Percentiles rank a stretch among this genome's conserved stretches.
Evolutionary conservation across 2,329 filamentous ascomycete genomes (phyloP).

Genomic region (Penicillium psychrosexuale): DNA sequence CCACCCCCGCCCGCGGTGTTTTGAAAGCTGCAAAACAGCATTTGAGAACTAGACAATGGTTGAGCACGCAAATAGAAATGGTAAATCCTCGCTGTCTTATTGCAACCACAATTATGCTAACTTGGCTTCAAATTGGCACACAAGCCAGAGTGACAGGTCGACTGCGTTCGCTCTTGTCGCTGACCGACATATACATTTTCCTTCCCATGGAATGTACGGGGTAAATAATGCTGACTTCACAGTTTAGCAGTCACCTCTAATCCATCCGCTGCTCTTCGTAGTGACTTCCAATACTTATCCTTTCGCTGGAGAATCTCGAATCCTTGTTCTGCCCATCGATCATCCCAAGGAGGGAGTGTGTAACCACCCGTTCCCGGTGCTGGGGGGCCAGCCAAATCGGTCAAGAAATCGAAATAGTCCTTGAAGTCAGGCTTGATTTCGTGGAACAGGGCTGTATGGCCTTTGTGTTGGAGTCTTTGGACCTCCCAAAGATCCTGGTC

Average conservation of each 20-base stretch:
- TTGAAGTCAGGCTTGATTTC: constrained; percentile 36
- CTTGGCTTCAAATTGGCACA: no score
- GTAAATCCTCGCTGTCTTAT: no score
- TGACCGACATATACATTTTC: background rate
- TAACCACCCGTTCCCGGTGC: constrained; percentile 36
- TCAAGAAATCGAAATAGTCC: constrained; percentile 41
- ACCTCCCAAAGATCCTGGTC: constrained; percentile 30
- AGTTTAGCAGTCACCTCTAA: background rate
- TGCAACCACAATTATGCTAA: no score
- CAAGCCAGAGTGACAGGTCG: no score
- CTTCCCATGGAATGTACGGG: no score
- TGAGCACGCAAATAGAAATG: no score
- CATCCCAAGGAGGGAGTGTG: constrained; percentile 38
- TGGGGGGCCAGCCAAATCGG: constrained; percentile 40
- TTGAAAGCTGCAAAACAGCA: background rate
- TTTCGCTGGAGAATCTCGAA: constrained; percentile 21
- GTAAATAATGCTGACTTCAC: background rate
- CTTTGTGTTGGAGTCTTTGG: constrained; percentile 20
- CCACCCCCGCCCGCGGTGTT: background rate
- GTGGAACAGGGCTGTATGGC: constrained; percentile 20
- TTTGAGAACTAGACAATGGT: background rate
- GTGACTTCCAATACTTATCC: constrained; percentile 18
- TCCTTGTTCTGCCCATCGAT: constrained; percentile 30
- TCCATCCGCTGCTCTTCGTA: constrained; percentile 1
- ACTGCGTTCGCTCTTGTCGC: no score